These are phyloP conservation scores for Amylostereum chailletii DNA, from an alignment of 1,284 basidiomycete genomes.

Conservation along the genomic window DNA sequence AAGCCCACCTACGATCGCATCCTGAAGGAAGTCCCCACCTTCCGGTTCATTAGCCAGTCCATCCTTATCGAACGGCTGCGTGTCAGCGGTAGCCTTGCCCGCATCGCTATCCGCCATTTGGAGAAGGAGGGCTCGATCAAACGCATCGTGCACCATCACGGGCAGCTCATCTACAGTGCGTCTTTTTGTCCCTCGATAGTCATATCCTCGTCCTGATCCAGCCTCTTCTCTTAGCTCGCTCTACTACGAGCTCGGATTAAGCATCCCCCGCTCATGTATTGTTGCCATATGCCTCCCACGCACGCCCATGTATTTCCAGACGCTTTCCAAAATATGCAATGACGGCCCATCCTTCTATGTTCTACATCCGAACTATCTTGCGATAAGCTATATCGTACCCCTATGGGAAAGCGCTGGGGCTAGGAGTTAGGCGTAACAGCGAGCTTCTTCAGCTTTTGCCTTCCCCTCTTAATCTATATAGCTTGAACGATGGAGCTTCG, in stretches of 20 bases:
- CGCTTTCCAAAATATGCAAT: too few species aligned
- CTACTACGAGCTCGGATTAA: constrained; percentile 57
- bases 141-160: constrained; percentile 92
- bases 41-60: constrained; percentile 97
- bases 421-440: too few species aligned
- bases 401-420: too few species aligned
- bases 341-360: too few species aligned
- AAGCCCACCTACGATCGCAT: constrained; percentile 91
- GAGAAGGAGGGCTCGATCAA: constrained; percentile 96
- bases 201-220: constrained; percentile 5
- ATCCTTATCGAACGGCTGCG: constrained; percentile 98
- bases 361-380: too few species aligned
- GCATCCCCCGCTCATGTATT: constrained; percentile 21
- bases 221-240: constrained; percentile 38
- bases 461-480: too few species aligned
- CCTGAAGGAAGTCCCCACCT: constrained; percentile 98
- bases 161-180: constrained; percentile 91
- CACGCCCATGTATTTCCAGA: constrained; percentile 33
- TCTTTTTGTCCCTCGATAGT: constrained; percentile 16
- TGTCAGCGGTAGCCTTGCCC: constrained; percentile 93
- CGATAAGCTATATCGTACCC: too few species aligned
- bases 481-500: too few species aligned
- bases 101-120: constrained; percentile 88
- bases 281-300: constrained; percentile 20
- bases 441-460: too few species aligned